Conservation (phyloP, 2,329 filamentous ascomycete species). For the Apiospora koreana region DNA sequence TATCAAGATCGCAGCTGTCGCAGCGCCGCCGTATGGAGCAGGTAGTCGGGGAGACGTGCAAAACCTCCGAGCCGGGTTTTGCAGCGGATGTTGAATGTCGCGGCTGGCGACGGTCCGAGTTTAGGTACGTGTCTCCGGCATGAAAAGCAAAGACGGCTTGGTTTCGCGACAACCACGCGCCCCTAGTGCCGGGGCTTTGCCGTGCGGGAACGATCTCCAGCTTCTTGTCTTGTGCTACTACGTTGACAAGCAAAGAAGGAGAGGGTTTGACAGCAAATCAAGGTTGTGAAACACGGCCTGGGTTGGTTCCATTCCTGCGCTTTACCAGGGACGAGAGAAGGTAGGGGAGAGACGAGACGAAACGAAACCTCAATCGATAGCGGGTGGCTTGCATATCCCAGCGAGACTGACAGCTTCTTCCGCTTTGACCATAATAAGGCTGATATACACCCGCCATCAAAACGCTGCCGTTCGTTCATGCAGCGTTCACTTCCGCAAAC, state of each 20-base stretch:
- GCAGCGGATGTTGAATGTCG: not conserved
- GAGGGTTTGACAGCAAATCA: not conserved
- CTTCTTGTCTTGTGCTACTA: not conserved
- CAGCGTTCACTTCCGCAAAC: not conserved
- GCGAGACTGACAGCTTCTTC: not conserved
- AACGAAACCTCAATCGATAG: not conserved
- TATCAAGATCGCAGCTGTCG: not conserved
- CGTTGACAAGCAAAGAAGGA: not conserved
- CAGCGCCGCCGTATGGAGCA: not conserved
- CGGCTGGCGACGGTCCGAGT: conserved; percentile 4
- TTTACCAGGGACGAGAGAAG: not conserved
- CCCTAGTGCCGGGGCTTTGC: not conserved
- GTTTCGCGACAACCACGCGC: not conserved
- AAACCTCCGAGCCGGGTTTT: not conserved
- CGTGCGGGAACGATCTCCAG: not conserved
- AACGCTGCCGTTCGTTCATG: not conserved
- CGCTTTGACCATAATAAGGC: conserved; percentile 4
- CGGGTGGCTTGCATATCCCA: not conserved
- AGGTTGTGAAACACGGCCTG: not conserved
- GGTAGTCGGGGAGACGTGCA: not conserved
- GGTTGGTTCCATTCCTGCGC: not conserved
- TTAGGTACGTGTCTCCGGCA: not conserved
- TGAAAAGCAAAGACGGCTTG: not conserved
- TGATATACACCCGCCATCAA: not conserved
- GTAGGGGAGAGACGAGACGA: not conserved